These are phyloP conservation scores for Apiotrichum gamsii DNA, from an alignment of 1,284 basidiomycete genomes.

Conservation along the genomic window DNA sequence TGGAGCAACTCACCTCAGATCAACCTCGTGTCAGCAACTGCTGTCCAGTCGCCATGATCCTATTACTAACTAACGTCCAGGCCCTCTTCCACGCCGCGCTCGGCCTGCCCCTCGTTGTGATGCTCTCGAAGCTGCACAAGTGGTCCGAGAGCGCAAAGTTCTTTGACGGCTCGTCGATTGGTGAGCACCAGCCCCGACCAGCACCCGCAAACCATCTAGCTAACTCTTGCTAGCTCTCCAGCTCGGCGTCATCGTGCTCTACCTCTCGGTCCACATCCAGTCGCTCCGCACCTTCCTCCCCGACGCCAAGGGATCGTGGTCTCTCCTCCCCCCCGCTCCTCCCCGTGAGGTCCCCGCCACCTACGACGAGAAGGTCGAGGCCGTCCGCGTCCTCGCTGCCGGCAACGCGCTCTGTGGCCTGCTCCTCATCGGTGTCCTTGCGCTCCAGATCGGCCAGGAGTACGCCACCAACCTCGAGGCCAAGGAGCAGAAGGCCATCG, in stretches of 20 bases:
- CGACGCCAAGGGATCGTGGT: conserved; percentile 37
- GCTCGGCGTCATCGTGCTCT: conserved; percentile 67
- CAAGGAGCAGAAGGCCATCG: conserved; percentile 54
- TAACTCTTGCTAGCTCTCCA: conserved; percentile 55
- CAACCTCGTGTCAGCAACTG: no score
- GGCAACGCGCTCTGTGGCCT: conserved; percentile 74
- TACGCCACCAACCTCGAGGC: conserved; percentile 66
- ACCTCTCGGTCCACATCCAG: conserved; percentile 71
- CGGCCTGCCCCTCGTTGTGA: conserved; percentile 63
- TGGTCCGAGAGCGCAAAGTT: conserved; percentile 88
- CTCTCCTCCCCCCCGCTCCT: conserved; percentile 49
- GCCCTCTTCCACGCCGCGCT: conserved; percentile 76
- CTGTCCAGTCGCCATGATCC: no score
- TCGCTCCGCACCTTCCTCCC: conserved; percentile 58
- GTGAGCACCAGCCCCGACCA: conserved; percentile 48
- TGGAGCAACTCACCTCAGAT: no score
- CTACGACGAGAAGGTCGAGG: conserved; percentile 61
- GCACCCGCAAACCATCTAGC: not conserved
- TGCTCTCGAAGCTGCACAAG: conserved; percentile 68
- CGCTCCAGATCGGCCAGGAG: conserved; percentile 70
- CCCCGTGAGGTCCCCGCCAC: conserved; percentile 54
- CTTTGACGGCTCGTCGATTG: conserved; percentile 79
- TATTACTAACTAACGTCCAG: no score
- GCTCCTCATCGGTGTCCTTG: conserved; percentile 51
- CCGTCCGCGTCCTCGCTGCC: conserved; percentile 70